phyloP scores from a whole-genome alignment of 768 basidiomycete genomes.

The Tephrocybe sp. region DNA sequence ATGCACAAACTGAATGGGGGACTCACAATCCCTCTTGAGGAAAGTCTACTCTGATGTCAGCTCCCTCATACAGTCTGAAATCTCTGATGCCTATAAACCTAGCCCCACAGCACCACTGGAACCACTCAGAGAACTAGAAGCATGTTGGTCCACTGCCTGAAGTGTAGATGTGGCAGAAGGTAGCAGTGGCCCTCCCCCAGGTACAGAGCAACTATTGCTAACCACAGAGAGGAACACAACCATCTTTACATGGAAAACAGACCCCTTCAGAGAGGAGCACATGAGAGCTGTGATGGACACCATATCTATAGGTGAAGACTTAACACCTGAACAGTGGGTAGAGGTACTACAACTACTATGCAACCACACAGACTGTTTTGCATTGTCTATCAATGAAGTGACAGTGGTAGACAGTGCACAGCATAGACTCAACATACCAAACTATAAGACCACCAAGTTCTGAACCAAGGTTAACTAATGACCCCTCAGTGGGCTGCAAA shows the following conservation, averaged over 20 bases:
- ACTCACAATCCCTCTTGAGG: conserved; percentile 10
- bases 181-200: neutral
- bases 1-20: conserved; percentile 11
- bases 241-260: conserved; percentile 21
- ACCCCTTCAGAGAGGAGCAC: conserved; percentile 25
- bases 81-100: neutral
- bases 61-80: neutral
- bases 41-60: conserved; percentile 2
- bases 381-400: too few species aligned
- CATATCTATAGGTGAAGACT: conserved; percentile 28
- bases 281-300: conserved; percentile 19
- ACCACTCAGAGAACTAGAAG: neutral
- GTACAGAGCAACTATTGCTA: too few species aligned
- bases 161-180: conserved; percentile 3
- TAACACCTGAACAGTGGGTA: conserved; percentile 23
- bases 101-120: neutral
- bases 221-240: neutral
- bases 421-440: conserved; percentile 34
- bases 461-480: conserved; percentile 29
- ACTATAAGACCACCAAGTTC: conserved; percentile 17
- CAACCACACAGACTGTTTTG: conserved; percentile 31
- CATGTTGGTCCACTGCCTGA: conserved; percentile 5
- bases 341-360: conserved; percentile 22
- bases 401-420: too few species aligned
- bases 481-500: conserved; percentile 30